Conservation (phyloP, 345 rosid species). For the Corchorus capsularis region DNA sequence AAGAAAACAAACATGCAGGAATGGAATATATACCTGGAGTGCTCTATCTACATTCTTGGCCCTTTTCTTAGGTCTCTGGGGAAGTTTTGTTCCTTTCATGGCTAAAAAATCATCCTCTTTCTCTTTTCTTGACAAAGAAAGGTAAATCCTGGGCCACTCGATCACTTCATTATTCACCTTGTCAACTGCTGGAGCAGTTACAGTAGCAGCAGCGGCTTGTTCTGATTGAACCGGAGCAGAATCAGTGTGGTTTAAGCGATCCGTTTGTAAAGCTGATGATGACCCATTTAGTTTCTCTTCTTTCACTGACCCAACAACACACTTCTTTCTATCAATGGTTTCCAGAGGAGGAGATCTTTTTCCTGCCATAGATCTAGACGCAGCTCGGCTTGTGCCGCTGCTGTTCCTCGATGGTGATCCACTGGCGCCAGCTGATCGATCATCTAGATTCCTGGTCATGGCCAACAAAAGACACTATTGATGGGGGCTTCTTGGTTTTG, state of each 20-base stretch:
- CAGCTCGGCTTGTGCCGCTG: conserved; percentile 35
- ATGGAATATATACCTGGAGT: conserved; percentile 47
- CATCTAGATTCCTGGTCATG: conserved; percentile 65
- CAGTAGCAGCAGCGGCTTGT: conserved; percentile 14
- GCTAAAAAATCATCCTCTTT: conserved; percentile 73
- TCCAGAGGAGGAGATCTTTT: conserved; percentile 59
- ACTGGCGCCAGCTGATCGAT: conserved; percentile 41
- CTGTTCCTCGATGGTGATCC: conserved; percentile 54
- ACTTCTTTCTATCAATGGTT: conserved; percentile 46
- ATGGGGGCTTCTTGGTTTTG: conserved; percentile 12
- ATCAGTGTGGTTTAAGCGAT: conserved; percentile 27
- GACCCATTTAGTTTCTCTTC: conserved; percentile 51
- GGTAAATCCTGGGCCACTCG: conserved; percentile 64
- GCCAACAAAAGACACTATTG: conserved; percentile 11
- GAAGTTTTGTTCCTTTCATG: conserved; percentile 74
- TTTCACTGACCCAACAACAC: conserved; percentile 27
- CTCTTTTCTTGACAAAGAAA: conserved; percentile 59
- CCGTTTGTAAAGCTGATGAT: conserved; percentile 28
- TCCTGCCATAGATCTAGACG: conserved; percentile 52
- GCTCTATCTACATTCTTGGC: conserved; percentile 65
- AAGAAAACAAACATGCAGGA: neutral
- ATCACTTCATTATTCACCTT: conserved; percentile 33
- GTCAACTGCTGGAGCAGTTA: conserved; percentile 22
- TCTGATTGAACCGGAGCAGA: conserved; percentile 27
- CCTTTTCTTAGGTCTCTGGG: conserved; percentile 70